Base-by-base conservation (phyloP, 106 monocot species). In the Allium sativum region DNA sequence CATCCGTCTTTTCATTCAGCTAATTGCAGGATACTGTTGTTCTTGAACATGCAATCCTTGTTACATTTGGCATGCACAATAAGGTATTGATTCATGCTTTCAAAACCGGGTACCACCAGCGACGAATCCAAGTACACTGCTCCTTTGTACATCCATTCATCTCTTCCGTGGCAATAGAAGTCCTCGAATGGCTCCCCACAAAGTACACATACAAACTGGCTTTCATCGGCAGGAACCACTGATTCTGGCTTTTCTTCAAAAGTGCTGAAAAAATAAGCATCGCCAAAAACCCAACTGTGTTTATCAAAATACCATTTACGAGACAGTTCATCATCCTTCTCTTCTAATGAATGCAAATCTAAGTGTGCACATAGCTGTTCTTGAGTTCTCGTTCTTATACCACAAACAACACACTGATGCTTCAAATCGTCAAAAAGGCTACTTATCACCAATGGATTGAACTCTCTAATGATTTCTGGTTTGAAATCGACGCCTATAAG, bases 141-240 rank as follows among this genome's bases (percentile, higher is more conserved):
- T 31, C 81, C 90, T 63, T 65, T 87, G 65, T 90, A 96, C 95
- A 96, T 84, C 95, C 95, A 96, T 62, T 91, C 77, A 70, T 84
- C 84, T 53, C 70, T 84, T 56, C 69, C 68, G 57, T 65, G 51
- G 50, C 75, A 84, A 72, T 84, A 96, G 21, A 82, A 58, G 47
- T 96, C 95, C 60, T 87, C 90, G 78, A 96, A 96, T 61, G 79
- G 75, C 55, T 96, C 86, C 18, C 95, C 95, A 80, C 95, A 96
- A 8, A 96, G 53, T 31, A 67, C 87, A 71, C 95, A 91, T 51
- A 96, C 73, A 47, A 79, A 71, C 68, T 96, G 95, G 9, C 53
- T 84, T 70, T 96, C 95, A 76, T 96, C 95, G 52, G 90, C 90
- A 66, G 84, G 79, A 61, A 96, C 90, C 90, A 87, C 84, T 7